phyloP scores from a whole-genome alignment of 1,139 yeast genomes.

The Barnettozyma hawaiiensis region DNA sequence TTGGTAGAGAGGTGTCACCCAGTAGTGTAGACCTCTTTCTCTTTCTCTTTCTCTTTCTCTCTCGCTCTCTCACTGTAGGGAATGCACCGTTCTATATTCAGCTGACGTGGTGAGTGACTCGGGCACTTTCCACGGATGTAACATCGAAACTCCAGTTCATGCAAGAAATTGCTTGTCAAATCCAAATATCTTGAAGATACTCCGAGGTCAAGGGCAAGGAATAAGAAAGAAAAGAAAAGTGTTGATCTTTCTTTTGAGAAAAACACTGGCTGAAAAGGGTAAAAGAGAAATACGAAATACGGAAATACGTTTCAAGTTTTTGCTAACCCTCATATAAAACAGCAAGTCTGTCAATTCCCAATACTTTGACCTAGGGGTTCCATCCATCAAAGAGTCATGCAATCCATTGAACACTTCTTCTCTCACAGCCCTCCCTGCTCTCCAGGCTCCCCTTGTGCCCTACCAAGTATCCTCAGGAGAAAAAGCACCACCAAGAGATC shows the following conservation, averaged over 20 bases:
- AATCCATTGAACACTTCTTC: slow-evolving; percentile 21
- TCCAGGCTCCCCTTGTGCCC: slow-evolving; percentile 26
- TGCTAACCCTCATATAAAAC: slow-evolving; percentile 3
- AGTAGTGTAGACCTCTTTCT: too few relatives aligned
- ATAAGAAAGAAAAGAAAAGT: too few relatives aligned
- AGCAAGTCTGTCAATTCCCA: not conserved
- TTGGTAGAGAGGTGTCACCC: too few relatives aligned
- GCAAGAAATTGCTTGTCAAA: not conserved
- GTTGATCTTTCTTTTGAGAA: not conserved
- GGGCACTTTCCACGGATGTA: too few relatives aligned
- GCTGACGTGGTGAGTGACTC: too few relatives aligned
- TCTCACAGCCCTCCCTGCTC: slow-evolving; percentile 12
- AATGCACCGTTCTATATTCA: too few relatives aligned
- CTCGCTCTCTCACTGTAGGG: too few relatives aligned
- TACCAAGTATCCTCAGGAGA: slow-evolving; percentile 16
- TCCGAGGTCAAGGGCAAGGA: not conserved
- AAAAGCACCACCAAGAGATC: slow-evolving; percentile 12
- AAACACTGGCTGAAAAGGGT: slow-evolving; percentile 9
- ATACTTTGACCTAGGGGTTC: not conserved
- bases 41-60: too few relatives aligned
- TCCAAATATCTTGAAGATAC: too few relatives aligned
- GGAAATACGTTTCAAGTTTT: slow-evolving; percentile 6
- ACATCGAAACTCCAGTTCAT: too few relatives aligned
- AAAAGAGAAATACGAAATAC: slow-evolving; percentile 11
- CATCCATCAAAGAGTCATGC: slow-evolving; percentile 12